Base-by-base conservation (phyloP, 1,139 yeast species). In the Chernovozyma sophiae-reginae region DNA sequence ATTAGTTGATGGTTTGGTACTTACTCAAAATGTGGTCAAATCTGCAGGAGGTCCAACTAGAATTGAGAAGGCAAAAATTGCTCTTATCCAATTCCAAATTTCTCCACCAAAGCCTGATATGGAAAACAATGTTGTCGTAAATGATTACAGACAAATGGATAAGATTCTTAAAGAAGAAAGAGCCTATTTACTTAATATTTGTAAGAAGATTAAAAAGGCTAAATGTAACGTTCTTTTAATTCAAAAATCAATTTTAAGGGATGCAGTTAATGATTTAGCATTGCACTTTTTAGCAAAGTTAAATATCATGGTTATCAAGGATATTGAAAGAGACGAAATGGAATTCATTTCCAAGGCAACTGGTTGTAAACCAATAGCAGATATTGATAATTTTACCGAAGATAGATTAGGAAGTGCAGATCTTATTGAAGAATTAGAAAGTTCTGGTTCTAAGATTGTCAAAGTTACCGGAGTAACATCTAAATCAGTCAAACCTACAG, bases 21-120 rank as follows among this genome's bases (percentile, higher is more conserved):
- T 92, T 51, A 86, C 97, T 20, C 97, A 92, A 63, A 84, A 76
- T 46, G 97, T 84, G 17, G 77, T 89, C 43, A 92, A 89, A 59
- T 70, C 75, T 44, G 97, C 97, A 2, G 96, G 96, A 34, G 98
- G 97, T n/a, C 98, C 98, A 41, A 74, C 86, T 8, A 78, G 97
- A 58, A 76, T 87, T 60, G 98, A 92, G 59, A 92, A 90, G 71
- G 98, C 98, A 19, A 75, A 72, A 47, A 87, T 92, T 49, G 99
- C 94, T 11, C 74, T 92, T 52, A 77, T 92, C 46, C 99, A 94
- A 64, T 92, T 92, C 68, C 98, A 92, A 65, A 72, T 92, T 44
- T 89, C 97, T 24, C 98, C 99, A 31, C 99, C 99, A 51, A 92
- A 92, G 60, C 99, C 99, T 29, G 99, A 92, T 58, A 86, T 94